Percentiles rank a stretch among this genome's conserved stretches.
Conservation (phyloP, 805 yeast genomes). For the Metschnikowia sp. region DNA sequence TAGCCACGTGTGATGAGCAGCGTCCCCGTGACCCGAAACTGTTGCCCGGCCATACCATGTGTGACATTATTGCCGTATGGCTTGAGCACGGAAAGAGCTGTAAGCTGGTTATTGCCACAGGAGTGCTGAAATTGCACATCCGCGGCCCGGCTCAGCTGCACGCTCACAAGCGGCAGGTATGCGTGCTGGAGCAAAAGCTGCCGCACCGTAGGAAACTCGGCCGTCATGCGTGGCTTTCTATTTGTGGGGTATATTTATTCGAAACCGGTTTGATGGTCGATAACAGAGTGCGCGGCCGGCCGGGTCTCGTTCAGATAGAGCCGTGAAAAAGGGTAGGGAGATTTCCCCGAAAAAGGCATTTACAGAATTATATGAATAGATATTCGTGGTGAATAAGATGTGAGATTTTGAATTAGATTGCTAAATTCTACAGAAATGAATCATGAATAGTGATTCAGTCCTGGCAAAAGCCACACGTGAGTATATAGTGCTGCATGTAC, state of each 20-base stretch:
- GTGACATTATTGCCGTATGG: conserved; percentile 56
- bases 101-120: conserved; percentile 33
- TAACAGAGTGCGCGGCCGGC: neutral
- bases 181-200: conserved; percentile 44
- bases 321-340: too few species aligned
- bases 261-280: neutral
- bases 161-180: conserved; percentile 51
- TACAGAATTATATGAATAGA: too few species aligned
- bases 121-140: conserved; percentile 41
- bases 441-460: too few species aligned
- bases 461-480: too few species aligned
- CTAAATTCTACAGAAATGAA: too few species aligned
- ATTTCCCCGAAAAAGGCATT: too few species aligned
- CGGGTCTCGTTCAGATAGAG: too few species aligned
- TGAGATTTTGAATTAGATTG: too few species aligned
- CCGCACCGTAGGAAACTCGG: conserved; percentile 38
- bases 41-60: conserved; percentile 37
- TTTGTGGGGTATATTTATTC: neutral
- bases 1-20: conserved; percentile 48
- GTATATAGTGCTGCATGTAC: too few species aligned
- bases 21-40: conserved; percentile 48
- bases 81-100: conserved; percentile 46
- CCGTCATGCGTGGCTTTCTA: conserved; percentile 1
- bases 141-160: conserved; percentile 45
- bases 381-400: too few species aligned